These are phyloP conservation scores for Aspergillus campestris DNA, from an alignment of 495 filamentous ascomycete genomes.

Conservation along the genomic window DNA sequence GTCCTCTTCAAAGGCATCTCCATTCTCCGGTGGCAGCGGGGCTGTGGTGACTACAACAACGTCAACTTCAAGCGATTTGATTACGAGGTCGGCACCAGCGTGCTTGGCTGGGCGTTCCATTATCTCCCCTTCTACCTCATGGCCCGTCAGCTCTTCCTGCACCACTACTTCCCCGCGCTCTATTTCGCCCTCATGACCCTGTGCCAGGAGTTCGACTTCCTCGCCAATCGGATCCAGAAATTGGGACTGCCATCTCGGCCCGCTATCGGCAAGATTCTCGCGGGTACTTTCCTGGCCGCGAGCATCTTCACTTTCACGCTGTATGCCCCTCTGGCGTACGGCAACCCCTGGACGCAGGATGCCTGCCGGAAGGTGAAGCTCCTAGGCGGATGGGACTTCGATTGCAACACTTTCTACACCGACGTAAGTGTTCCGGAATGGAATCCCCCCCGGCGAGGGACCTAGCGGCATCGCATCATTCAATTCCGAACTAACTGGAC, in stretches of 20 bases:
- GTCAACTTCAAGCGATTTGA: constrained; percentile 89
- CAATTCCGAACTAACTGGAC: constrained; percentile 15
- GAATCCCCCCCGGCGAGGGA: constrained; percentile 24
- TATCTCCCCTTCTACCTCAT: constrained; percentile 98
- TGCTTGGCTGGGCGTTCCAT: constrained; percentile 91
- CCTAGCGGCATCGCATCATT: constrained; percentile 17
- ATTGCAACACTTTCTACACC: constrained; percentile 86
- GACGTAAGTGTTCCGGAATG: constrained; percentile 59
- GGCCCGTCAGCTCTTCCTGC: constrained; percentile 94
- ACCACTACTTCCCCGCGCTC: constrained; percentile 93
- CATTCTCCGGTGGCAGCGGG: constrained; percentile 88
- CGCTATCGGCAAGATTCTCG: constrained; percentile 60
- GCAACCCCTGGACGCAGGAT: constrained; percentile 84
- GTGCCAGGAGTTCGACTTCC: constrained; percentile 83
- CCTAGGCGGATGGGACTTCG: constrained; percentile 87
- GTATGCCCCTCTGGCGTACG: constrained; percentile 84
- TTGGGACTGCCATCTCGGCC: constrained; percentile 65
- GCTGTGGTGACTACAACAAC: constrained; percentile 74
- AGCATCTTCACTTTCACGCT: constrained; percentile 71
- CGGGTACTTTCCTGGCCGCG: constrained; percentile 60
- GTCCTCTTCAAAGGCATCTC: constrained; percentile 78
- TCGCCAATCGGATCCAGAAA: constrained; percentile 55
- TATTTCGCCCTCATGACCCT: constrained; percentile 89
- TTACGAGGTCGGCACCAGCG: constrained; percentile 85
- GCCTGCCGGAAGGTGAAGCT: constrained; percentile 84